Evolutionary conservation across 2,329 filamentous ascomycete genomes (phyloP).

Genomic region (Fusarium sacchari): DNA sequence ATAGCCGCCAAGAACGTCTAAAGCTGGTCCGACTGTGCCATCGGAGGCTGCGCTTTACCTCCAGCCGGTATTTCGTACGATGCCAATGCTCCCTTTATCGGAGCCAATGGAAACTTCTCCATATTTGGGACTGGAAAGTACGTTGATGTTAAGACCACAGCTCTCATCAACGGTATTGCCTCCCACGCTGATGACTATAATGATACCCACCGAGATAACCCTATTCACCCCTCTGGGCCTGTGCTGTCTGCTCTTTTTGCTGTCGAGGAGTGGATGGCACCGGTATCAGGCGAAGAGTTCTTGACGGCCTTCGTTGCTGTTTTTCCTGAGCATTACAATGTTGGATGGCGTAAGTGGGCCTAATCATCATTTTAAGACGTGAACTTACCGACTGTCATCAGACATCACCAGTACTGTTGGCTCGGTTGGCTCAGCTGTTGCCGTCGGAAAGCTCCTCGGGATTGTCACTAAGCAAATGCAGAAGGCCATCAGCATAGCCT

Average conservation of each 20-base stretch:
- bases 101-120: neutral
- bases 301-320: neutral
- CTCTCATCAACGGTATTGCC: neutral
- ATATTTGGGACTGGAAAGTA: neutral
- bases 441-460: neutral
- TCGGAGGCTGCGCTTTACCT: neutral
- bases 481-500: neutral
- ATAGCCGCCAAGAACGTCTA: constrained; percentile 1
- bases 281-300: neutral
- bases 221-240: constrained; percentile 1
- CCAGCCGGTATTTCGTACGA: neutral
- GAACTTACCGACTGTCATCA: neutral
- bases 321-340: neutral
- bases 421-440: neutral
- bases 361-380: neutral
- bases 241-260: constrained; percentile 2
- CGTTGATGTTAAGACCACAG: neutral
- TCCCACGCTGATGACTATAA: neutral
- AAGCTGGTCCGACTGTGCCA: constrained; percentile 2
- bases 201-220: neutral
- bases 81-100: neutral
- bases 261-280: neutral
- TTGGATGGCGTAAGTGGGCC: neutral
- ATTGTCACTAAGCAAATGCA: constrained; percentile 1
- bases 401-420: constrained; percentile 1